Evolutionary conservation across 1,284 basidiomycete genomes (phyloP), one percentile per base, ranked within the genome.

Genomic region (Thecaphora frezii): DNA sequence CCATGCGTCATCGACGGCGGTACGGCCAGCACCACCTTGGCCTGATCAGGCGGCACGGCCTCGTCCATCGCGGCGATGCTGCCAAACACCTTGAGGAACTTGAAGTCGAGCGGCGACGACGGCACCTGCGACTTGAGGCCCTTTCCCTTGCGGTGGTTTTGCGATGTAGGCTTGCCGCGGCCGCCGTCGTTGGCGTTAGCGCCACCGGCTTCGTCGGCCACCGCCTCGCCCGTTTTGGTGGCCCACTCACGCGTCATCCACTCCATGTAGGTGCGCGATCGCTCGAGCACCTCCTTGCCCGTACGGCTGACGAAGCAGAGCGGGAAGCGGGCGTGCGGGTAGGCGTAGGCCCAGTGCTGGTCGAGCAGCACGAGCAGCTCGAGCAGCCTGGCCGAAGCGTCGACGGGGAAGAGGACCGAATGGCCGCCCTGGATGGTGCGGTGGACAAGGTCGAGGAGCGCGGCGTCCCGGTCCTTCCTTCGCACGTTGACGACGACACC

Each of bases 181-280:
- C 33, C 33, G 33, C 33, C 33, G 33, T 16, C 33, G 33, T 16
- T 16, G 33, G 5, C 33, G 33, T 13, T 5, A 5, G 28, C 28
- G 39, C 42, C 54, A 18, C 46, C 48, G n/a, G 55, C 57, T 16
- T 62, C 62, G 22, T 63, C 66, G 26, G 54, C 53, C 18, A 48
- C 48, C 37, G 48, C 33, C 26, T 66, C 63, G 48, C 48, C 51
- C 16, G 60, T 52, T 51, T 68, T 69, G 26, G 60, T 70, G 3
- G 73, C 91, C 60, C 96, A 88, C 1, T 90, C 91, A 9, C 92
- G 91, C 16, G 93, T 92, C 71, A 97, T 87, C 93, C 94, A 98
- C 79, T 97, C 96, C 86, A 97, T 94, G 87, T 98, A 89, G 83
- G 91, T 94, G 52, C 93, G 83, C 18, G 96, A 91, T 71, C 94